These are phyloP conservation scores for Pleurotus tuoliensis DNA, from an alignment of 768 basidiomycete species.

Conservation along the genomic window DNA sequence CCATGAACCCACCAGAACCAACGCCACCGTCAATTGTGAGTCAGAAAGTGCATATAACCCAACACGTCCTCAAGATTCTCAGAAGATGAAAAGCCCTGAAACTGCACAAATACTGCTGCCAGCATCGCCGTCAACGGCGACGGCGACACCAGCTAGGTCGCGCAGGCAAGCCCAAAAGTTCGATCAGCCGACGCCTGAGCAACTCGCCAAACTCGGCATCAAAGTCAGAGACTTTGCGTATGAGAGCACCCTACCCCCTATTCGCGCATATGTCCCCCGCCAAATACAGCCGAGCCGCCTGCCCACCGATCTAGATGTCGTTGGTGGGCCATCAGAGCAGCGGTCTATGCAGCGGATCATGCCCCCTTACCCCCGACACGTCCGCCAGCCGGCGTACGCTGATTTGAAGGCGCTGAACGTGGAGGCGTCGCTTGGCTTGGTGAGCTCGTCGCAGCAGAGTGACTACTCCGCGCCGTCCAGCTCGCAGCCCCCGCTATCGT, in stretches of 20 bases:
- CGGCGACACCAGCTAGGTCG: neutral
- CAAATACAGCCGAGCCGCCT: slow-evolving; percentile 42
- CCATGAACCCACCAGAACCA: slow-evolving; percentile 7
- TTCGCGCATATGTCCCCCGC: slow-evolving; percentile 45
- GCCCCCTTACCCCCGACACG: neutral
- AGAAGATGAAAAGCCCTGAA: slow-evolving; percentile 10
- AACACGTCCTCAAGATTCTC: slow-evolving; percentile 28
- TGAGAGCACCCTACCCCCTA: slow-evolving; percentile 61
- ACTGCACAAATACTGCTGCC: slow-evolving; percentile 13
- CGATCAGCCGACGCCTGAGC: slow-evolving; percentile 20
- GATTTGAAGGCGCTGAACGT: neutral
- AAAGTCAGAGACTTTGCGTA: slow-evolving; percentile 65
- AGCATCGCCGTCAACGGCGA: neutral
- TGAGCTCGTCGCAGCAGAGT: slow-evolving; percentile 19
- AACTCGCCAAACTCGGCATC: slow-evolving; percentile 30
- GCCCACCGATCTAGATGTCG: slow-evolving; percentile 35
- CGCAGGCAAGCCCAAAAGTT: slow-evolving; percentile 13
- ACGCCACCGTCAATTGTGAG: slow-evolving; percentile 27
- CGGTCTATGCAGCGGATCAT: neutral
- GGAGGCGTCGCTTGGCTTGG: neutral
- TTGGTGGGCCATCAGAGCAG: slow-evolving; percentile 15
- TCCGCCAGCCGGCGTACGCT: slow-evolving; percentile 1
- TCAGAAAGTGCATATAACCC: slow-evolving; percentile 25
- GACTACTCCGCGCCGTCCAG: slow-evolving; percentile 11
- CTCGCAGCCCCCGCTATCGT: slow-evolving; percentile 24